These are phyloP conservation scores for Phyllostachys edulis DNA, from an alignment of 176 grass and related monocot genomes.

Conservation along the genomic window DNA sequence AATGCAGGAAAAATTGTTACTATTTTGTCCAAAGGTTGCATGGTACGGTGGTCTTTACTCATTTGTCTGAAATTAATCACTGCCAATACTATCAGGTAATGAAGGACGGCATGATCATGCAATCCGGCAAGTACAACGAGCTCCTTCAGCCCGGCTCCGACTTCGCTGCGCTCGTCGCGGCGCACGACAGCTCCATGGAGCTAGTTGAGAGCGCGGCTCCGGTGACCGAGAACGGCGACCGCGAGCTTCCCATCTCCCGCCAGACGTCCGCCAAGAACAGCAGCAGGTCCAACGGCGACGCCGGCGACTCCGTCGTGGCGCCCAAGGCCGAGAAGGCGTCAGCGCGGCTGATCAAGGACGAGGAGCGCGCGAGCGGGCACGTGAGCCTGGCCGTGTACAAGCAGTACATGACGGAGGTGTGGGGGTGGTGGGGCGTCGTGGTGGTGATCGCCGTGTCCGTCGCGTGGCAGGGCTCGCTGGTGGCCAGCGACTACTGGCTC, in stretches of 20 bases:
- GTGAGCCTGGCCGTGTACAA: conserved; percentile 70
- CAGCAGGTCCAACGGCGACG: conserved; percentile 6
- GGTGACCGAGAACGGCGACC: neutral
- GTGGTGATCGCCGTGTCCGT: conserved; percentile 44
- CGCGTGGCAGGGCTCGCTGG: conserved; percentile 61
- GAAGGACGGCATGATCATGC: conserved; percentile 73
- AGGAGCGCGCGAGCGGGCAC: conserved; percentile 81
- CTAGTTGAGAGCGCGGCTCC: conserved; percentile 68
- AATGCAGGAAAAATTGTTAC: too few relatives aligned
- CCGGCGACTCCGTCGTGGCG: conserved; percentile 1
- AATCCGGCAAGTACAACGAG: conserved; percentile 80
- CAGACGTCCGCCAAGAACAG: conserved; percentile 32
- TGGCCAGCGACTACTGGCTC: conserved; percentile 94
- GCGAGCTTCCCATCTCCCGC: conserved; percentile 34
- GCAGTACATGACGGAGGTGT: conserved; percentile 85
- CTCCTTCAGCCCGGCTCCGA: conserved; percentile 54
- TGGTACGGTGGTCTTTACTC: too few relatives aligned
- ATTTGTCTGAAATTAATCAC: neutral
- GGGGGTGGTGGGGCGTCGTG: conserved; percentile 73
- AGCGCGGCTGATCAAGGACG: conserved; percentile 78
- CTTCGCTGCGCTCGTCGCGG: conserved; percentile 75
- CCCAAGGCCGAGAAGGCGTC: conserved; percentile 61
- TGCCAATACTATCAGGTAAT: conserved; percentile 55
- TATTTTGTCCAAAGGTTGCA: too few relatives aligned
- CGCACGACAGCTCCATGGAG: conserved; percentile 96